Evolutionary conservation across 1,284 basidiomycete genomes (phyloP).

Genomic region (Erythrobasidium hasegawianum): DNA sequence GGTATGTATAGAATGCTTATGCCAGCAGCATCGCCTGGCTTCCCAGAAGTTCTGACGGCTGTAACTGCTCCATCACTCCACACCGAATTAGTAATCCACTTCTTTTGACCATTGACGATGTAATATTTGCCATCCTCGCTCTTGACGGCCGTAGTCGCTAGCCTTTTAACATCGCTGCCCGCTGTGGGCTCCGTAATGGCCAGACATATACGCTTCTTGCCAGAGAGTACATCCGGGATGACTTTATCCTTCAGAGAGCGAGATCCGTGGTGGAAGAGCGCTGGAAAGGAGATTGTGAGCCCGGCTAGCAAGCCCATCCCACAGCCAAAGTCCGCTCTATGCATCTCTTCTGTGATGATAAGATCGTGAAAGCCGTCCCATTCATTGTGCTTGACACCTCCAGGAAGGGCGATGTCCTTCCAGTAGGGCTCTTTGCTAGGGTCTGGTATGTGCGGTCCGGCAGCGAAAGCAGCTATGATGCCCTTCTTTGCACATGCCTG

Average conservation of each 20-base stretch:
- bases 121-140: conserved; percentile 48
- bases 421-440: conserved; percentile 35
- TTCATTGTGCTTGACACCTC: conserved; percentile 49
- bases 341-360: conserved; percentile 42
- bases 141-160: conserved; percentile 44
- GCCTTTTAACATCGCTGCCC: conserved; percentile 49
- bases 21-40: conserved; percentile 48
- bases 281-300: conserved; percentile 15
- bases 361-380: conserved; percentile 45
- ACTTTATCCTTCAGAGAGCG: conserved; percentile 49
- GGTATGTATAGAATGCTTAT: conserved; percentile 49
- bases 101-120: conserved; percentile 49
- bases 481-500: conserved; percentile 46
- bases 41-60: conserved; percentile 50
- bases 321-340: conserved; percentile 42
- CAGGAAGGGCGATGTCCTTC: conserved; percentile 46
- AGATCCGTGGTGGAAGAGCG: conserved; percentile 49
- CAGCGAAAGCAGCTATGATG: conserved; percentile 41
- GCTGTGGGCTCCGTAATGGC: conserved; percentile 47
- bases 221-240: conserved; percentile 49
- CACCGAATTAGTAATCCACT: conserved; percentile 50
- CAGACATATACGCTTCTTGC: conserved; percentile 51
- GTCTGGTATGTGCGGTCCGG: conserved; percentile 15
- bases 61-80: no score
- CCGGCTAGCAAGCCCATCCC: conserved; percentile 44